These are phyloP conservation scores for Lentinus brumalis DNA, from an alignment of 768 basidiomycete genomes.

Conservation along the genomic window DNA sequence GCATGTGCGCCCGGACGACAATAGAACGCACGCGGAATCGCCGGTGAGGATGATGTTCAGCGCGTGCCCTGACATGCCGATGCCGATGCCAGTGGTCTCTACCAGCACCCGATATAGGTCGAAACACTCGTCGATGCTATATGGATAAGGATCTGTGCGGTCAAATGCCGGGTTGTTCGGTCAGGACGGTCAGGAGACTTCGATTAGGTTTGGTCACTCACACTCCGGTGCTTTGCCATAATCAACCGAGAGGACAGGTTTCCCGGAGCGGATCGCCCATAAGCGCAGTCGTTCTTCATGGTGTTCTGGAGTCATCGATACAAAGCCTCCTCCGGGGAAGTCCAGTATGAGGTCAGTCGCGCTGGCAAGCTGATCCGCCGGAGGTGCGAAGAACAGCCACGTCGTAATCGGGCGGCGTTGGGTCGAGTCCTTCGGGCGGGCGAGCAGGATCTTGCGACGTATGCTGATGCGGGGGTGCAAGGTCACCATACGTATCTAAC, in stretches of 20 bases:
- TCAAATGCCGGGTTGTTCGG: conserved; percentile 11
- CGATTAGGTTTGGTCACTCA: conserved; percentile 36
- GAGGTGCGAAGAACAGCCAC: conserved; percentile 79
- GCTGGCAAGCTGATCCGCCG: conserved; percentile 60
- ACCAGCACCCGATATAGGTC: conserved; percentile 84
- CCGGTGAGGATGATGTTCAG: conserved; percentile 82
- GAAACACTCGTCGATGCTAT: conserved; percentile 92
- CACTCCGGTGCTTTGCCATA: conserved; percentile 98
- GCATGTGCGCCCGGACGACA: neutral
- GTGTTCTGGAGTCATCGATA: conserved; percentile 94
- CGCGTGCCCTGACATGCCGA: conserved; percentile 87
- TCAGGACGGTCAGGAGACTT: neutral
- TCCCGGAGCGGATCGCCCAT: conserved; percentile 82
- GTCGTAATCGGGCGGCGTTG: conserved; percentile 83
- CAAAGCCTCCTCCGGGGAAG: conserved; percentile 95
- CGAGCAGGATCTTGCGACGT: conserved; percentile 76
- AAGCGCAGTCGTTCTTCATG: conserved; percentile 90
- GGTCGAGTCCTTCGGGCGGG: conserved; percentile 74
- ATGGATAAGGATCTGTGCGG: conserved; percentile 88
- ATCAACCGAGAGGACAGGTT: conserved; percentile 83
- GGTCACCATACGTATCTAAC: conserved; percentile 68
- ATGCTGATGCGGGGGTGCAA: conserved; percentile 63
- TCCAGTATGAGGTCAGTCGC: conserved; percentile 87
- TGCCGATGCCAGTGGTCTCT: conserved; percentile 73
- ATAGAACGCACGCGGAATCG: conserved; percentile 88